Conservation (phyloP, 177 flowering plant genomes). For the Vitis hybrid region DNA sequence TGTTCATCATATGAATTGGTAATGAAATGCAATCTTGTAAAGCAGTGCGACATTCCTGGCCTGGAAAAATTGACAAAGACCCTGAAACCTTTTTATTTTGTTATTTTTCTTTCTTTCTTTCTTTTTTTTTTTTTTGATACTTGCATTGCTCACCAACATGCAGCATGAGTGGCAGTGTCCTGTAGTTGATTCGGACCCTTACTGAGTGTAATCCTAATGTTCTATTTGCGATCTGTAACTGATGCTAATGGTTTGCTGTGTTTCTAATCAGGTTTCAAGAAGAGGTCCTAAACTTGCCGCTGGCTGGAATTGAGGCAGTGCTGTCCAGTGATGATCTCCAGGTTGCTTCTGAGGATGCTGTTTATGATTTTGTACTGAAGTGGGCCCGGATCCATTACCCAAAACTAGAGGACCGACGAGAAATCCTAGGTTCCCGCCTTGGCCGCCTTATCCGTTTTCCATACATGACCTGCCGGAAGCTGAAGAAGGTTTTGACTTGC, state of each 20-base stretch:
- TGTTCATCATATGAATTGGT: no score
- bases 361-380: slow-evolving; percentile 57
- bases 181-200: neutral
- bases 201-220: neutral
- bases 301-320: slow-evolving; percentile 66
- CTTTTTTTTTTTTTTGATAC: no score
- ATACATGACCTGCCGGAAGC: slow-evolving; percentile 57
- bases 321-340: slow-evolving; percentile 61
- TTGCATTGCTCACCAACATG: no score
- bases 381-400: slow-evolving; percentile 62
- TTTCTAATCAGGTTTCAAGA: slow-evolving; percentile 42
- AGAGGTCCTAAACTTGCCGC: slow-evolving; percentile 54
- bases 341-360: slow-evolving; percentile 62
- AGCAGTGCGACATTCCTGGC: no score
- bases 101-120: no score
- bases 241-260: neutral
- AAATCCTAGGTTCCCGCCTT: slow-evolving; percentile 48
- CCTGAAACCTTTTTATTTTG: no score
- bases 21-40: no score
- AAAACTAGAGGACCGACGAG: slow-evolving; percentile 54
- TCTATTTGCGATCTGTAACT: neutral
- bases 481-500: slow-evolving; percentile 49
- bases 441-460: slow-evolving; percentile 58
- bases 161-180: no score
- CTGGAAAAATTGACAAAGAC: no score